These are phyloP conservation scores for Ceratobasidium sp. DNA, from an alignment of 1,284 basidiomycete species.

Conservation along the genomic window DNA sequence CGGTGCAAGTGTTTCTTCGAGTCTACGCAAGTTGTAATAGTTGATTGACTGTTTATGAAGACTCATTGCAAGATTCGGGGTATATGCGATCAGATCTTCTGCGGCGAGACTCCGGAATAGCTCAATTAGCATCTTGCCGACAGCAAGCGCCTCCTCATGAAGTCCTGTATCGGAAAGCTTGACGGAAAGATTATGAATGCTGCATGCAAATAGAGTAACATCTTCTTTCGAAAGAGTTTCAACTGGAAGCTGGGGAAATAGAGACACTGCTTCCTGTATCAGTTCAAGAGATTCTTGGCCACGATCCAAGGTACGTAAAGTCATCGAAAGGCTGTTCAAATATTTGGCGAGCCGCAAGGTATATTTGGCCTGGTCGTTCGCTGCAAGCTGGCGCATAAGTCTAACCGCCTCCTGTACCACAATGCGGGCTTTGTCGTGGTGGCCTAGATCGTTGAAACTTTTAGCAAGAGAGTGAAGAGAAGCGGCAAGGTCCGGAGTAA, in stretches of 20 bases:
- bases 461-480: neutral
- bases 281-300: neutral
- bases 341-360: neutral
- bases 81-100: too few relatives aligned
- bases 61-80: too few relatives aligned
- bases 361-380: neutral
- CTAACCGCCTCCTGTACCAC: neutral
- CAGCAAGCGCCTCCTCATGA: neutral
- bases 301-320: neutral
- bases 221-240: neutral
- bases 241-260: too few relatives aligned
- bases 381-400: neutral
- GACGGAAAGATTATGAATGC: neutral
- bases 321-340: neutral
- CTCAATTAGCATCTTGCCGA: neutral
- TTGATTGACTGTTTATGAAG: too few relatives aligned
- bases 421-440: neutral
- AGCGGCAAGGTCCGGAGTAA: neutral
- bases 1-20: too few relatives aligned
- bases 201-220: neutral
- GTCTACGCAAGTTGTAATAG: too few relatives aligned
- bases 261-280: constrained; percentile 2
- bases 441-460: neutral
- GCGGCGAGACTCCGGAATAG: too few relatives aligned
- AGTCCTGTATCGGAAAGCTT: neutral